A percentile compares a stretch with the other conserved stretches of the same genome.
Conservation (phyloP, 345 rosid species). For the Hibiscus syriacus region DNA sequence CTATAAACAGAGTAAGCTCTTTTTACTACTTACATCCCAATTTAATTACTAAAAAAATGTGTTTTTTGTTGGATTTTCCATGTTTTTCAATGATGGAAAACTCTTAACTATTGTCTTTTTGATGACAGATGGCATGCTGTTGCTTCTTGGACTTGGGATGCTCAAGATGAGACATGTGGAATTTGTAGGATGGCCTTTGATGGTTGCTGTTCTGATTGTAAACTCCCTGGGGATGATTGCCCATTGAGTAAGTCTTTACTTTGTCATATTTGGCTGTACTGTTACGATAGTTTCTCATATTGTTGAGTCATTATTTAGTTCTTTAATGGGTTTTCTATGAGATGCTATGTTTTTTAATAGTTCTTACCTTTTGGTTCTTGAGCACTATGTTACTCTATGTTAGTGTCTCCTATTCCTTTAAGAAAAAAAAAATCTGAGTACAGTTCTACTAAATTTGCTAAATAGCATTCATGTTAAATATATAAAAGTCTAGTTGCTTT, state of each 20-base stretch:
- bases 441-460: not conserved
- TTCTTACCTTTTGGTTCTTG: constrained; percentile 1
- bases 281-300: not conserved
- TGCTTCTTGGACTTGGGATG: constrained; percentile 97
- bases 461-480: not conserved
- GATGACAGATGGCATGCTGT: constrained; percentile 82
- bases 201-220: constrained; percentile 93
- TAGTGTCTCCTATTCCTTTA: not conserved
- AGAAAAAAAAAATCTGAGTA: no score
- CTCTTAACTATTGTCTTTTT: not conserved
- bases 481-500: not conserved
- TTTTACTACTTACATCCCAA: constrained; percentile 5
- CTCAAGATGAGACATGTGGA: constrained; percentile 94
- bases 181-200: constrained; percentile 96
- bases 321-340: not conserved
- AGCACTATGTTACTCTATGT: not conserved
- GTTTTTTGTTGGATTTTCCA: not conserved
- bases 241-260: constrained; percentile 54
- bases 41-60: not conserved
- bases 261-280: not conserved
- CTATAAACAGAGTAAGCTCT: constrained; percentile 32
- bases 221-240: constrained; percentile 88
- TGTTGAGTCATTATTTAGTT: not conserved
- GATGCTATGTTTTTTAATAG: not conserved
- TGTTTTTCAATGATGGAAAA: not conserved